Evolutionary conservation across 306 rosid species (phyloP).

Genomic region (Inga laurina): DNA sequence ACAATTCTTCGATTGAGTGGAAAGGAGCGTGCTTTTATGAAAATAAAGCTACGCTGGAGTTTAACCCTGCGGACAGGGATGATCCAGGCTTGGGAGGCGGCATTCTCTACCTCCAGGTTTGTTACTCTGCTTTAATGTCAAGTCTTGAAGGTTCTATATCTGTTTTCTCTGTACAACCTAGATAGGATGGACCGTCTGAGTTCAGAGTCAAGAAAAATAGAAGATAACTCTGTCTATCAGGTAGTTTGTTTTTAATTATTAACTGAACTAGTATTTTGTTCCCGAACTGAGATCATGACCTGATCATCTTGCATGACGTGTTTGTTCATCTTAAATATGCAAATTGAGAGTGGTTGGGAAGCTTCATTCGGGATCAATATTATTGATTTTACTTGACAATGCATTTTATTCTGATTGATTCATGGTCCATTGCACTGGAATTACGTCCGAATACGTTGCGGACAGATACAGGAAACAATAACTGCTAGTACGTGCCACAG

Average conservation of each 20-base stretch:
- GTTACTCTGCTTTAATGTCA: neutral
- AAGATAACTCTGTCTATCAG: neutral
- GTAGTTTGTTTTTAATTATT: neutral
- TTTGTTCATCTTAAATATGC: neutral
- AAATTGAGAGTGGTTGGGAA: neutral
- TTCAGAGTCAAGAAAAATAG: neutral
- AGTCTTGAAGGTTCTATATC: neutral
- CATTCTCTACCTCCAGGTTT: constrained; percentile 82
- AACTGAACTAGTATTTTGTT: constrained; percentile 8
- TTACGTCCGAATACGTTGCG: constrained; percentile 10
- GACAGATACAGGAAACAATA: neutral
- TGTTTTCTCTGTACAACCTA: neutral
- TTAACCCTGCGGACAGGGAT: constrained; percentile 46
- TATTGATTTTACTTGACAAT: neutral
- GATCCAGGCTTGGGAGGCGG: constrained; percentile 73
- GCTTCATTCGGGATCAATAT: neutral
- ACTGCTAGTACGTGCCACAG: constrained; percentile 16
- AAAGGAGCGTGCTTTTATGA: constrained; percentile 84
- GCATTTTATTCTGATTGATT: neutral
- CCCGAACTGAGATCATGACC: neutral
- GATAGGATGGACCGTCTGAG: neutral
- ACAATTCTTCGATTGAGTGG: constrained; percentile 66
- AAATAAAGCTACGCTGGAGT: constrained; percentile 68
- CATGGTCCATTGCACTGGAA: neutral
- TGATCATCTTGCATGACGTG: neutral